Evolutionary conservation across 73 alveolate genomes (phyloP).

Genomic region (Paraurostyla sp.): DNA sequence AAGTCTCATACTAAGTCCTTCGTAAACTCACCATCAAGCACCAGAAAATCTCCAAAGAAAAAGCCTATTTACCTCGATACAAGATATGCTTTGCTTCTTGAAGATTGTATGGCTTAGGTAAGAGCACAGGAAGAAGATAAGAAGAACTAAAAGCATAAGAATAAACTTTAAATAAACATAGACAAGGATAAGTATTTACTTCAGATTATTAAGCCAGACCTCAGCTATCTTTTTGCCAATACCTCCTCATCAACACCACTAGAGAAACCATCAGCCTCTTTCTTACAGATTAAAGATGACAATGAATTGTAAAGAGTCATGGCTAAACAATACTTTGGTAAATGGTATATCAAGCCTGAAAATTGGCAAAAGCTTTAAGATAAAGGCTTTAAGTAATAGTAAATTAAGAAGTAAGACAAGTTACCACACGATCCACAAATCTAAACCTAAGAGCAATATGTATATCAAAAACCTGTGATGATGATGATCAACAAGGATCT

Average conservation of each 20-base stretch:
- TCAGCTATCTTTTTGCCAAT: neutral
- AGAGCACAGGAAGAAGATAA: neutral
- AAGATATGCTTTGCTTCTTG: constrained; percentile 21
- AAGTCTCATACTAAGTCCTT: neutral
- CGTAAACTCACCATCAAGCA: neutral
- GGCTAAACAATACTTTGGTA: constrained; percentile 32
- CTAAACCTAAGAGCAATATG: neutral
- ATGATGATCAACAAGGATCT: constrained; percentile 16
- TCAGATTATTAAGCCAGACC: constrained; percentile 14
- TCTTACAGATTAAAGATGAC: neutral
- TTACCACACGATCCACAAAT: neutral
- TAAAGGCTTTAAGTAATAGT: neutral
- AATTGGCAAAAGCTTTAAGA: neutral
- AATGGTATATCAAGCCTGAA: constrained; percentile 6
- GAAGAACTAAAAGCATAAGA: neutral
- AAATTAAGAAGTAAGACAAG: neutral
- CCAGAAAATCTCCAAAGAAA: neutral
- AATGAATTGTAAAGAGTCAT: constrained; percentile 11
- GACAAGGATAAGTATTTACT: constrained; percentile 22
- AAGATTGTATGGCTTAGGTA: neutral
- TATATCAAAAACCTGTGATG: neutral
- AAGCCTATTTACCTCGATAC: constrained; percentile 28
- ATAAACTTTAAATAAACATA: neutral
- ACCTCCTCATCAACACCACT: neutral
- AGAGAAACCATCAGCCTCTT: neutral